Conservation (phyloP, 1,139 yeast species). For the Entelexis sorbosivorans region DNA sequence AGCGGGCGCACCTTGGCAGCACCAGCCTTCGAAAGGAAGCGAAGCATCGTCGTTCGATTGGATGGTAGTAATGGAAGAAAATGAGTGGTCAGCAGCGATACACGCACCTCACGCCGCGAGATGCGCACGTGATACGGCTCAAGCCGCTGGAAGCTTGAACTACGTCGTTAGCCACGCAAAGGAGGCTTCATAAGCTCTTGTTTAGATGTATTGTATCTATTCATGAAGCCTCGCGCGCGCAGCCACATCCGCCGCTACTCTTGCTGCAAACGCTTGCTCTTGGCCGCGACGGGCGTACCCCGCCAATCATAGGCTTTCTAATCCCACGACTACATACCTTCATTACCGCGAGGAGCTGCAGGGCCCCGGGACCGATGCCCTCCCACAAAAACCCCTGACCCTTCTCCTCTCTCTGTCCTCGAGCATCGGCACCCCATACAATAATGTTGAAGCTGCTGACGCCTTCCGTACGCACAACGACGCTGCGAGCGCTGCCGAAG, state of each 20-base stretch:
- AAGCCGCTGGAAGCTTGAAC: neutral
- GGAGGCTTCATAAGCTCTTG: no score
- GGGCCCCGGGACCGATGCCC: neutral
- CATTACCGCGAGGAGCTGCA: neutral
- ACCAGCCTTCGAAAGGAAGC: slow-evolving; percentile 21
- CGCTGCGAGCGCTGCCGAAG: slow-evolving; percentile 7
- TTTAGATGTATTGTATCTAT: no score
- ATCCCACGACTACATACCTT: neutral
- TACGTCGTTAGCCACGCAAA: no score
- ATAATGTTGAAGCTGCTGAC: slow-evolving; percentile 14
- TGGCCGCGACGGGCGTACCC: neutral
- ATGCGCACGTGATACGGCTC: slow-evolving; percentile 1
- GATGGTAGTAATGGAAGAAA: slow-evolving; percentile 13
- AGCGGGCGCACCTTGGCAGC: slow-evolving; percentile 17
- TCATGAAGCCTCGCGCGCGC: no score
- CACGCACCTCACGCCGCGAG: neutral
- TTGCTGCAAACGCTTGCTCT: neutral
- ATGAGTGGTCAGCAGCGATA: slow-evolving; percentile 19
- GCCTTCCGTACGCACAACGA: slow-evolving; percentile 8
- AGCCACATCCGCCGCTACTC: neutral
- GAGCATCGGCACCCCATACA: neutral
- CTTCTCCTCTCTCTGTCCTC: neutral
- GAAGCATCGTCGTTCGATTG: slow-evolving; percentile 16
- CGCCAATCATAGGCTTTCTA: slow-evolving; percentile 8
- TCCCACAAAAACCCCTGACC: slow-evolving; percentile 2